A percentile compares a stretch with the other conserved stretches of the same genome.
Conservation (phyloP, 768 basidiomycete genomes). For the Rhodotorula taiwanensis region DNA sequence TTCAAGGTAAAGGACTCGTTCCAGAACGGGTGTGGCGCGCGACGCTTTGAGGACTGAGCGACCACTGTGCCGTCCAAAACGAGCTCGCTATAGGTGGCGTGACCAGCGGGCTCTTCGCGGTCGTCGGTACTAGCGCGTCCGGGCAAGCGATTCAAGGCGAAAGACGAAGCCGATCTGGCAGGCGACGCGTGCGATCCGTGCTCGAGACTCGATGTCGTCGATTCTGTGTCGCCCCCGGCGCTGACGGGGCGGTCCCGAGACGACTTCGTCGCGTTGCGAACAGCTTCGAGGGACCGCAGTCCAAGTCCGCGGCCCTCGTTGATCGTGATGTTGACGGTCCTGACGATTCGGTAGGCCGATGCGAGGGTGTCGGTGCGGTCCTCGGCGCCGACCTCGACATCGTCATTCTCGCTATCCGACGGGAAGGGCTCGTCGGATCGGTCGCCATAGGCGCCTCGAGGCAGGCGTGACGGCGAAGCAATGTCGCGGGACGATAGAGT, state of each 20-base stretch:
- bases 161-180: neutral
- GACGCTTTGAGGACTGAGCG: conserved; percentile 65
- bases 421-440: conserved; percentile 43
- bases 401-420: conserved; percentile 48
- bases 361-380: neutral
- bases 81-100: conserved; percentile 74
- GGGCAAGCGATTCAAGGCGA: conserved; percentile 1
- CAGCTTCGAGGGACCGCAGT: conserved; percentile 46
- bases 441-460: conserved; percentile 46
- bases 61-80: conserved; percentile 57
- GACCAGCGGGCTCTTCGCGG: neutral
- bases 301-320: conserved; percentile 70
- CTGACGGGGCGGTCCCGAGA: conserved; percentile 20
- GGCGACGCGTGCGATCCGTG: neutral
- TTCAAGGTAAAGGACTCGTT: conserved; percentile 62
- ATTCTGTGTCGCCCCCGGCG: conserved; percentile 37
- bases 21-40: conserved; percentile 65
- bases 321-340: conserved; percentile 67
- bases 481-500: conserved; percentile 17
- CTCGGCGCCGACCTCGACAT: too few relatives aligned
- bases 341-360: conserved; percentile 58
- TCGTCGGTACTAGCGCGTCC: neutral
- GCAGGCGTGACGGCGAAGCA: conserved; percentile 3
- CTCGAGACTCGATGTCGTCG: conserved; percentile 29
- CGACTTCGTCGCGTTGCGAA: conserved; percentile 9